phyloP scores from a whole-genome alignment of 75 land plant species.

The Pinus taeda region DNA sequence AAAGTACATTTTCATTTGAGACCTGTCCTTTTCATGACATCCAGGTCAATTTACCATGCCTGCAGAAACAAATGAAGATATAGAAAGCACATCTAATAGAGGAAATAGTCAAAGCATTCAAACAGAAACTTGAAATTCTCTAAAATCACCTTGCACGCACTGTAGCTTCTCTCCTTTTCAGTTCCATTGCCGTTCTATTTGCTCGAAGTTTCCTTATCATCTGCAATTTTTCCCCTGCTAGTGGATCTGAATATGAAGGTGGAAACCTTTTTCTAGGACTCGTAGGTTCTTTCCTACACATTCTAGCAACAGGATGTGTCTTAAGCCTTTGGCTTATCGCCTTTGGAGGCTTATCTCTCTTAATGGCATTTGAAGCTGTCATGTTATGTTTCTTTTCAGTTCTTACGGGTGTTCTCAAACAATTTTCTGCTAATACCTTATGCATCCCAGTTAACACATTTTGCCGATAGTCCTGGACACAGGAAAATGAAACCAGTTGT shows the following conservation, averaged over 20 bases:
- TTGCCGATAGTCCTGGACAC: constrained; percentile 60
- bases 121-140: background rate
- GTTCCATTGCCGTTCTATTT: constrained; percentile 47
- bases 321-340: background rate
- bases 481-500: background rate
- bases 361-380: background rate
- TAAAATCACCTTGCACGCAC: constrained; percentile 71
- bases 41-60: background rate
- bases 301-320: constrained; percentile 6
- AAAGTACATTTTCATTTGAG: background rate
- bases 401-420: constrained; percentile 33
- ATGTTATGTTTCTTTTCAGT: constrained; percentile 19
- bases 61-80: background rate
- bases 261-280: constrained; percentile 16
- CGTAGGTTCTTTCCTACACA: constrained; percentile 1
- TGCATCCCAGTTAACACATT: constrained; percentile 36
- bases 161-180: constrained; percentile 60
- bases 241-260: constrained; percentile 63
- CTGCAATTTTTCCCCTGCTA: constrained; percentile 64
- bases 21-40: background rate
- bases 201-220: constrained; percentile 72
- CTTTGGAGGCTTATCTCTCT: constrained; percentile 8
- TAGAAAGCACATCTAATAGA: background rate
- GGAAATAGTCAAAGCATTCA: background rate
- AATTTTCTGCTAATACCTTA: constrained; percentile 17